These are phyloP conservation scores for Potentilla sterilis DNA, from an alignment of 306 rosid genomes.

Conservation along the genomic window DNA sequence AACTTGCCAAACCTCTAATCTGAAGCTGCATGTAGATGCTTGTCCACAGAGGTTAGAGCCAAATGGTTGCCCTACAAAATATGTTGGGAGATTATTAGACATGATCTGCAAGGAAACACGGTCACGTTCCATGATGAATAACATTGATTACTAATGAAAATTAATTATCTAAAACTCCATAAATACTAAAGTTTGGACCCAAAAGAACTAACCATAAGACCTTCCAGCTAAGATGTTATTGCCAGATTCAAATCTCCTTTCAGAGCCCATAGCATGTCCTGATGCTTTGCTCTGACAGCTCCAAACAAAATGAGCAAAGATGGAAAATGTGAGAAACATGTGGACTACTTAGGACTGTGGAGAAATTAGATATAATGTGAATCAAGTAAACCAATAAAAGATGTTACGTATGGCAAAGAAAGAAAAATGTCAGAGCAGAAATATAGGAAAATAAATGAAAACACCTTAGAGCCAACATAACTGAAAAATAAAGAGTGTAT, in stretches of 20 bases:
- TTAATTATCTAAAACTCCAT: not conserved
- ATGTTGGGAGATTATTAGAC: conserved; percentile 1
- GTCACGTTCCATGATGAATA: not conserved
- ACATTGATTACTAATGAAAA: not conserved
- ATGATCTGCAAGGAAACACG: not conserved
- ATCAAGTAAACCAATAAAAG: not conserved
- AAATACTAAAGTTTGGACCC: not conserved
- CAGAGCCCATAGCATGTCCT: conserved; percentile 26
- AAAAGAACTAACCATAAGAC: conserved; percentile 14
- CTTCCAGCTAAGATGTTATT: conserved; percentile 21
- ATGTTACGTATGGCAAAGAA: not conserved
- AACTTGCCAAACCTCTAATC: conserved; percentile 51
- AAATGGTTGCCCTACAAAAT: conserved; percentile 39
- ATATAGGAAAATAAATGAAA: not conserved
- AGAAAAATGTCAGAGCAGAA: not conserved
- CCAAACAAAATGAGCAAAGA: conserved; percentile 19
- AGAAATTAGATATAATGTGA: not conserved
- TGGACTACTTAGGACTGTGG: not conserved
- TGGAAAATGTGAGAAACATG: not conserved
- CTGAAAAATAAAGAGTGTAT: not conserved
- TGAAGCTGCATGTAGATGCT: conserved; percentile 51
- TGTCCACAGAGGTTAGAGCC: conserved; percentile 32
- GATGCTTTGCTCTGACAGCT: conserved; percentile 46
- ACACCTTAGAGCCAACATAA: not conserved
- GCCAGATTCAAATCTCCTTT: conserved; percentile 48